Base-by-base conservation (phyloP, 495 filamentous ascomycete species). In the Aspergillus nanangensis region DNA sequence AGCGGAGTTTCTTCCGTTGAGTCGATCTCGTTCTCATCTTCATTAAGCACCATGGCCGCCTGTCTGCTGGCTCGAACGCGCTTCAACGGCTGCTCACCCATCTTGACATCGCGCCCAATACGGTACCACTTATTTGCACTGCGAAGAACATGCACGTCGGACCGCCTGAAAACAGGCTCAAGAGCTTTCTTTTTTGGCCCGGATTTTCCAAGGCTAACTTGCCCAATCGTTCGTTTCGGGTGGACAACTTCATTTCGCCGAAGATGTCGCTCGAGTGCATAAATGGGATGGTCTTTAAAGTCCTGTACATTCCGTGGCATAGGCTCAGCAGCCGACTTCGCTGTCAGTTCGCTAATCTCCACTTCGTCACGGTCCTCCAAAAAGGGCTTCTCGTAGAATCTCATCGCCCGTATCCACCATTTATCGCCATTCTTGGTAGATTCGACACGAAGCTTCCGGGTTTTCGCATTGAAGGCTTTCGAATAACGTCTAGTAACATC, bases 281-380 rank as follows among this genome's bases (percentile, higher is more conserved):
- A 96, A 36, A 88, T 66, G 0, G 94, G 94, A 63, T 99, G 93
- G 53, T 87, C 82, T 59, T 95, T 96, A 66, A 96, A 94, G 56
- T 97, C 92, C 35, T 82, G 79, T 14, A 96, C 79, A 52, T 90
- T 95, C 35, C 81, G 79, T 4, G 93, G 93, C 82, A 99, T 90
- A 4, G 86, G 86, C 57, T 99, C 93, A 9, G 74, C 70, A 0
- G 82, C 80, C 45, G 88, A 83, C 47, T 77, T 79, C 5, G 77
- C 74, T 0, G 79, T 73, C 3, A 98, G 66, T 53, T 95, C 90
- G 8, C 73, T 81, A 22, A 84, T 73, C 58, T 98, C 93, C 19
- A 93, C 77, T 62, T 88, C 83, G 53, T 96, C 89, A 2, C 88
- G 72, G 52, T 90, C 84, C 34, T 78, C 57, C 3, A 66, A 33